These are phyloP conservation scores for Quercus lobata DNA, from an alignment of 331 rosid genomes.

Conservation along the genomic window DNA sequence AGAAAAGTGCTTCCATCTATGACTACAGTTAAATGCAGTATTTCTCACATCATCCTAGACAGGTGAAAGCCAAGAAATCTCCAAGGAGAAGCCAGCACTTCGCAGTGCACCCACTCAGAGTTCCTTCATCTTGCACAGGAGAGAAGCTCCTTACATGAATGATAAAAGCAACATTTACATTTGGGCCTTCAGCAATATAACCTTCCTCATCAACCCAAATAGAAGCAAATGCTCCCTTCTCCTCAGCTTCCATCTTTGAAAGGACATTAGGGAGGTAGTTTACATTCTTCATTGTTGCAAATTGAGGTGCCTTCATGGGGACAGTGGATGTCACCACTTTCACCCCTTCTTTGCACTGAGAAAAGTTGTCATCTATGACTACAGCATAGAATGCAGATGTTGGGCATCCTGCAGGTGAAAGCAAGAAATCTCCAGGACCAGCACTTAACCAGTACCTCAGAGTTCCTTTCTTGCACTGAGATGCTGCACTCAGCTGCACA, in stretches of 20 bases:
- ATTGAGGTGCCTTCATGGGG: conserved; percentile 68
- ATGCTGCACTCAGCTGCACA: conserved; percentile 60
- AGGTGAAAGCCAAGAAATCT: too few species aligned
- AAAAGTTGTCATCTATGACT: conserved; percentile 53
- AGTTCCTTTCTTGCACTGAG: conserved; percentile 65
- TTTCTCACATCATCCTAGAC: too few species aligned
- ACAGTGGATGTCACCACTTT: conserved; percentile 64
- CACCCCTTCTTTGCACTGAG: conserved; percentile 81
- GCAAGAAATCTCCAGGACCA: conserved; percentile 83
- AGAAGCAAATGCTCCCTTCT: conserved; percentile 71
- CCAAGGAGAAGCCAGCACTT: conserved; percentile 72
- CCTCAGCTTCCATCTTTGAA: conserved; percentile 80
- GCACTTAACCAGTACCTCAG: conserved; percentile 79
- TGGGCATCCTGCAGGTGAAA: conserved; percentile 51
- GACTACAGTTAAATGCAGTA: too few species aligned
- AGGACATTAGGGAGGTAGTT: conserved; percentile 92
- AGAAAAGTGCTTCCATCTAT: too few species aligned
- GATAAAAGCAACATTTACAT: conserved; percentile 86
- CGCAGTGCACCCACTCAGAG: conserved; percentile 90
- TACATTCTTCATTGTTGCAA: conserved; percentile 81
- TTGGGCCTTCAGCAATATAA: conserved; percentile 89
- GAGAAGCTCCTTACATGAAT: conserved; percentile 67
- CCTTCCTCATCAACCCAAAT: conserved; percentile 91
- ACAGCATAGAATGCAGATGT: conserved; percentile 83
- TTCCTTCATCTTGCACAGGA: too few species aligned